Conservation (phyloP, 2,329 filamentous ascomycete genomes). For the Phialocephala sp. region DNA sequence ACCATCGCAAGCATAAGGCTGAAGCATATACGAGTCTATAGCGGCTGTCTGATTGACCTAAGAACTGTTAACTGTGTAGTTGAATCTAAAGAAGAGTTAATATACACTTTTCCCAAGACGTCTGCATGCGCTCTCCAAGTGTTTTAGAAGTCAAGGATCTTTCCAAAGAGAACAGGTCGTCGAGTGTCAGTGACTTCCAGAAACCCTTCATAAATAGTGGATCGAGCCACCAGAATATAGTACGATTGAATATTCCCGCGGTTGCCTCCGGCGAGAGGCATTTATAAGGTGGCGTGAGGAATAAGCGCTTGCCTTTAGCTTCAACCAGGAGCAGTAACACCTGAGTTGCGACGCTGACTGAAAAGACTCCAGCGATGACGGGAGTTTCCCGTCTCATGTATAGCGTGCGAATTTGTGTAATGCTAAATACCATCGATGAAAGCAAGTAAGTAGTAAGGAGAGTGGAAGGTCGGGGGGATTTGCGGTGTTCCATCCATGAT, state of each 20-base stretch:
- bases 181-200: constrained; percentile 38
- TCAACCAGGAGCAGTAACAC: constrained; percentile 33
- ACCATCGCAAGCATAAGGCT: constrained; percentile 24
- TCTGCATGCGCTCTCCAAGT: constrained; percentile 18
- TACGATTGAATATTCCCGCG: constrained; percentile 43
- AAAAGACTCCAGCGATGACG: constrained; percentile 27
- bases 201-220: constrained; percentile 43
- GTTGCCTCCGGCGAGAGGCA: constrained; percentile 39
- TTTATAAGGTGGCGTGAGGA: constrained; percentile 28
- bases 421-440: constrained; percentile 26
- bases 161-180: constrained; percentile 39
- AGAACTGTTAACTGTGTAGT: too few relatives aligned
- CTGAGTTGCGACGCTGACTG: constrained; percentile 29
- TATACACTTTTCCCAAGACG: constrained; percentile 28
- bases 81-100: too few relatives aligned
- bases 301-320: constrained; percentile 26
- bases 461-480: constrained; percentile 25
- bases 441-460: constrained; percentile 31
- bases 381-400: constrained; percentile 34
- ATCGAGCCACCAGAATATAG: constrained; percentile 48
- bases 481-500: constrained; percentile 25
- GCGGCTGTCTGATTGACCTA: constrained; percentile 21
- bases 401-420: constrained; percentile 27
- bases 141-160: constrained; percentile 24
- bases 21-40: constrained; percentile 25